Conservation (phyloP, 495 filamentous ascomycete genomes). For the Chaetomidium leptoderma region DNA sequence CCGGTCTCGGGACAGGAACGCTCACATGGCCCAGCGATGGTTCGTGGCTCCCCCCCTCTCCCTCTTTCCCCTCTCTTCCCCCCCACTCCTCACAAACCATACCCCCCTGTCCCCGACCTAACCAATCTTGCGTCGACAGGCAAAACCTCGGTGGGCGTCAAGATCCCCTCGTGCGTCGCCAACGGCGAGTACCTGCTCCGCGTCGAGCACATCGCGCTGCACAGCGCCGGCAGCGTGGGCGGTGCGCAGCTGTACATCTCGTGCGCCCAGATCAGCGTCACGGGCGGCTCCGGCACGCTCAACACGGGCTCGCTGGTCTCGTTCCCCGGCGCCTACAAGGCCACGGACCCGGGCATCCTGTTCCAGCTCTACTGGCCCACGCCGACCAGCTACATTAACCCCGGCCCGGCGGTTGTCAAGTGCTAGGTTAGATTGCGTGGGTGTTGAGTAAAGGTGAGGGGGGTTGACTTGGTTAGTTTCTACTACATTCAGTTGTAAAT, state of each 20-base stretch:
- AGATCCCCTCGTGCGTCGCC: conserved; percentile 45
- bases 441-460: no score
- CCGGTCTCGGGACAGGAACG: conserved; percentile 28
- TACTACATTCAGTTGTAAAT: no score
- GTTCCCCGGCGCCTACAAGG: conserved; percentile 45
- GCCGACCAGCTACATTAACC: conserved; percentile 35
- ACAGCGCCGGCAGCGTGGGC: conserved; percentile 39
- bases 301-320: conserved; percentile 37
- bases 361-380: conserved; percentile 45
- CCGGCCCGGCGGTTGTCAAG: conserved; percentile 30
- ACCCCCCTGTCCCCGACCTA: no score
- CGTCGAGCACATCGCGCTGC: conserved; percentile 54
- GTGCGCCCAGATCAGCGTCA: conserved; percentile 44
- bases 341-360: conserved; percentile 43
- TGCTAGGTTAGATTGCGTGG: no score
- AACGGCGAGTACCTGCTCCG: conserved; percentile 57
- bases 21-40: conserved; percentile 45
- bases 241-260: conserved; percentile 55
- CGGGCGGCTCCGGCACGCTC: conserved; percentile 37
- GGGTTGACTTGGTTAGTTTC: no score
- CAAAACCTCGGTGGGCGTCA: conserved; percentile 38
- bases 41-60: conserved; percentile 16
- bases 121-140: no score
- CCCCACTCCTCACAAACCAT: neutral
- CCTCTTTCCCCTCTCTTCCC: neutral